Evolutionary conservation across 495 filamentous ascomycete species (phyloP), one percentile per base, ranked within the genome.

Genomic region (Penicillium angulare): DNA sequence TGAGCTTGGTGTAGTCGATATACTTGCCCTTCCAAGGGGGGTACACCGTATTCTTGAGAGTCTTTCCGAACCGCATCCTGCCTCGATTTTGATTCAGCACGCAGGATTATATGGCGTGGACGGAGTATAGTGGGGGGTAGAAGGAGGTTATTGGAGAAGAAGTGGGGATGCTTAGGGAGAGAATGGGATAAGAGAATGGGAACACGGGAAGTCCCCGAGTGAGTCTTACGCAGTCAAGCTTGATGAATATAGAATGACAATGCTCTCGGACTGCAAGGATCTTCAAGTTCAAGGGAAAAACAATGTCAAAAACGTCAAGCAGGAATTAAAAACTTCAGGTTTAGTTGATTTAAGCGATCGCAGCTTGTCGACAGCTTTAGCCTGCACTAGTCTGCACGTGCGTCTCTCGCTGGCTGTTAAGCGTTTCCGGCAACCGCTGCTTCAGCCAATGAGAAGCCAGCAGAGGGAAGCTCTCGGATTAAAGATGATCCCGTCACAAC

Each of bases 1-100:
- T 97, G 39, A 98, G 83, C 76, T 92, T 95, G 52, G 77, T 72
- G 63, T 98, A 98, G 68, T 97, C 93, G 59, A 98, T 89, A 73
- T 98, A 98, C 52, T 92, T 80, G 57, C 84, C 86, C 63, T 84
- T 85, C 95, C 95, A 98, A 55, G 95, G 92, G 44, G 83, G 71
- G 65, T 98, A 93, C 53, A 88, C 79, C 9, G 89, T 84, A 51
- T 80, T 80, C 42, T 82, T 80, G 34, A 98, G 82, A 20, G 88
- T 95, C 73, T 82, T 90, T 34, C 92, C 93, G 76, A 96, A 98
- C 52, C 88, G 85, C 93, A 98, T 98, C 42, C 27, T 81, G 60
- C n/a, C 17, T 61, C 49, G 49, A 20, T 13, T 26, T 13, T 13
- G 18, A 32, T n/a, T 16, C 31, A n/a, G 23, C 16, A 26, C 23